Conservation (phyloP, 2,329 filamentous ascomycete species). For the Plectosphaerella plurivora region DNA sequence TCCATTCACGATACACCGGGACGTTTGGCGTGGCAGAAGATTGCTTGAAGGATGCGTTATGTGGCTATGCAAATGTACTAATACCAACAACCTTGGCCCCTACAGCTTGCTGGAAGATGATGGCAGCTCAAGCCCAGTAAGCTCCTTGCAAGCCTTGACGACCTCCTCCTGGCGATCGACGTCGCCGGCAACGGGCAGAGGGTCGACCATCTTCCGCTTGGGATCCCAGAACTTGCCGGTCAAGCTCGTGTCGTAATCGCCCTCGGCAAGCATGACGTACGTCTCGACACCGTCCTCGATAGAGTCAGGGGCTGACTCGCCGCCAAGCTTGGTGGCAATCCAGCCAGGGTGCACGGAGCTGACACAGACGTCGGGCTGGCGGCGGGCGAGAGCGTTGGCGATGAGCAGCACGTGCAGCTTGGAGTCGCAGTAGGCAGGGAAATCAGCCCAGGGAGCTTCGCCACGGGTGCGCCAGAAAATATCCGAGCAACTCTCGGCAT, state of each 20-base stretch:
- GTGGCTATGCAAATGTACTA: too few relatives aligned
- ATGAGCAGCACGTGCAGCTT: slow-evolving; percentile 55
- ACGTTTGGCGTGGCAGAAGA: too few relatives aligned
- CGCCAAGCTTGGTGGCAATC: slow-evolving; percentile 53
- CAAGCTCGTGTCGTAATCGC: slow-evolving; percentile 22
- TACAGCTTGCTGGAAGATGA: too few relatives aligned
- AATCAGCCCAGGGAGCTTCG: slow-evolving; percentile 27
- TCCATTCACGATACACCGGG: background rate
- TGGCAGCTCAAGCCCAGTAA: slow-evolving; percentile 13
- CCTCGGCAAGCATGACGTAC: slow-evolving; percentile 41
- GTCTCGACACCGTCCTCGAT: slow-evolving; percentile 41
- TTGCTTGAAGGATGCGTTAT: too few relatives aligned
- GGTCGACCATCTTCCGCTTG: slow-evolving; percentile 20
- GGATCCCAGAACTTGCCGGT: slow-evolving; percentile 33
- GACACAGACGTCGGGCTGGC: slow-evolving; percentile 34
- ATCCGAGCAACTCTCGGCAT: slow-evolving; percentile 38
- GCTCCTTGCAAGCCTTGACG: slow-evolving; percentile 26
- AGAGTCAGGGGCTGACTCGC: slow-evolving; percentile 37
- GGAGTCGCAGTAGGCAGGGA: slow-evolving; percentile 42
- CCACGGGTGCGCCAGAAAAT: slow-evolving; percentile 16
- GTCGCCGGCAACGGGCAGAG: slow-evolving; percentile 26
- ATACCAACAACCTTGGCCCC: too few relatives aligned
- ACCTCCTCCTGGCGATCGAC: slow-evolving; percentile 37
- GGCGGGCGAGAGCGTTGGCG: slow-evolving; percentile 46
- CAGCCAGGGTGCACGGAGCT: slow-evolving; percentile 48